phyloP scores from a whole-genome alignment of 2,329 filamentous ascomycete genomes.

The Paraphoma chrysanthemicola region DNA sequence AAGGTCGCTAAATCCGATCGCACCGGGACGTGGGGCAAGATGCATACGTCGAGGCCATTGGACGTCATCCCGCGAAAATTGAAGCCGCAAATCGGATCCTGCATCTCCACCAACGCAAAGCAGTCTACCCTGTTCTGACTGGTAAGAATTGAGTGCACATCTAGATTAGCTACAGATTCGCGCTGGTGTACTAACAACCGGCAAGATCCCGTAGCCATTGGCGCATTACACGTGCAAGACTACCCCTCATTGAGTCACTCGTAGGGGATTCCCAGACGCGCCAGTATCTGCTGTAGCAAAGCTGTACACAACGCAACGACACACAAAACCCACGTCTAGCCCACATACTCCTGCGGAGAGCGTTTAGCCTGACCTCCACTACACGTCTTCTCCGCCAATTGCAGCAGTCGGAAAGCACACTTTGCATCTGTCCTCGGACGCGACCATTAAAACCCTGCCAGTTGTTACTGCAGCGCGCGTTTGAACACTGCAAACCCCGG shows the following conservation, averaged over 20 bases:
- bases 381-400: conserved; percentile 27
- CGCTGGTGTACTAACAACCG: background rate
- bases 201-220: conserved; percentile 24
- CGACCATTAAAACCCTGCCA: conserved; percentile 23
- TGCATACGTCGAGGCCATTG: background rate
- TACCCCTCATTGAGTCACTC: conserved; percentile 40
- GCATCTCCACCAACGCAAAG: conserved; percentile 5
- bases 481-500: conserved; percentile 25
- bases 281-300: conserved; percentile 21
- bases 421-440: conserved; percentile 20
- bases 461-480: conserved; percentile 21
- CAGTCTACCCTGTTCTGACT: conserved; percentile 2
- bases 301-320: conserved; percentile 41
- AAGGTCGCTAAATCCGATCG: background rate
- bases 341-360: conserved; percentile 24
- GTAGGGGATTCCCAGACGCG: conserved; percentile 17
- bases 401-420: conserved; percentile 33
- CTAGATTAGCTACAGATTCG: conserved; percentile 1
- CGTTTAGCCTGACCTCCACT: conserved; percentile 21
- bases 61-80: conserved; percentile 21
- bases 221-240: conserved; percentile 23
- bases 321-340: conserved; percentile 29
- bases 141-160: background rate
- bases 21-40: background rate
- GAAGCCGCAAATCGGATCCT: conserved; percentile 18